Evolutionary conservation across 1,284 basidiomycete species (phyloP).

Genomic region (Meira nashicola): DNA sequence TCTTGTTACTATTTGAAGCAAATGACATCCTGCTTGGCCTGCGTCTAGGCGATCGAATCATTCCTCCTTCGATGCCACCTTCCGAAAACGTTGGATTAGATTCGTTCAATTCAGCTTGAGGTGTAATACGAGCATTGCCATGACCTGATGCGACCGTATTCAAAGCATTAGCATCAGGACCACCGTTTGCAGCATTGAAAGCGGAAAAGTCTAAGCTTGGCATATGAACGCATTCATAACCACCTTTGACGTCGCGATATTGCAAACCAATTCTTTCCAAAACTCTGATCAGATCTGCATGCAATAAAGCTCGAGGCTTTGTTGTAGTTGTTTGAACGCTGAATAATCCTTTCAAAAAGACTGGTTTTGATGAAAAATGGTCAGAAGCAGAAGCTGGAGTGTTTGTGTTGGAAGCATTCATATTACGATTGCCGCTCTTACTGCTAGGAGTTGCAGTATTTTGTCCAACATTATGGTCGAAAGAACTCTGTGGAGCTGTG

Average conservation of each 20-base stretch:
- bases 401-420: neutral
- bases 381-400: neutral
- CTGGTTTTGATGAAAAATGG: slow-evolving; percentile 30
- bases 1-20: slow-evolving; percentile 20
- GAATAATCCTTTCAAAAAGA: slow-evolving; percentile 55
- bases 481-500: neutral
- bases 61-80: slow-evolving; percentile 10
- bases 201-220: slow-evolving; percentile 72
- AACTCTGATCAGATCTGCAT: slow-evolving; percentile 76
- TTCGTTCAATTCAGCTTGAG: neutral
- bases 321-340: slow-evolving; percentile 87
- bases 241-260: slow-evolving; percentile 80
- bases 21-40: slow-evolving; percentile 40
- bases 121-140: slow-evolving; percentile 35
- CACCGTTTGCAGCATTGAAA: slow-evolving; percentile 14
- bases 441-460: neutral
- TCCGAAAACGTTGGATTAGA: neutral
- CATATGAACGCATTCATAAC: slow-evolving; percentile 91
- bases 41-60: slow-evolving; percentile 19
- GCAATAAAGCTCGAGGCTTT: slow-evolving; percentile 74
- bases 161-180: slow-evolving; percentile 56
- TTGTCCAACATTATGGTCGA: neutral
- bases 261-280: slow-evolving; percentile 90
- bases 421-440: neutral
- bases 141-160: slow-evolving; percentile 17